These are phyloP conservation scores for Alternaria sp. DNA, from an alignment of 2,329 filamentous ascomycete species.

Conservation along the genomic window DNA sequence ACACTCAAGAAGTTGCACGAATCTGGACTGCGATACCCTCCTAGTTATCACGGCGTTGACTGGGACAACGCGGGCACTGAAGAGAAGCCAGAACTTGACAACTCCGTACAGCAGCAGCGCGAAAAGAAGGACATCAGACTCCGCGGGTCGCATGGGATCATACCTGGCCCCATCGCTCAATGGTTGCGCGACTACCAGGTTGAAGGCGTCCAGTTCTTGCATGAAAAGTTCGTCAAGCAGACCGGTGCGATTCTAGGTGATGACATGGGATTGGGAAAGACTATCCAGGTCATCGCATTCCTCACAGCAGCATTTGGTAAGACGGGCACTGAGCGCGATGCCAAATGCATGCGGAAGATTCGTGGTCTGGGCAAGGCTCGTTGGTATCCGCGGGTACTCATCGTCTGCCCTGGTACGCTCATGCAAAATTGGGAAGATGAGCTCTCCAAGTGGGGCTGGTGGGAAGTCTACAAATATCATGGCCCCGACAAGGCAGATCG, in stretches of 20 bases:
- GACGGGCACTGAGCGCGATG: conserved; percentile 84
- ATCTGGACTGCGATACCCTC: conserved; percentile 76
- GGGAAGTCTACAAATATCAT: conserved; percentile 85
- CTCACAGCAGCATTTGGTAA: conserved; percentile 92
- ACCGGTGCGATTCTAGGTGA: conserved; percentile 90
- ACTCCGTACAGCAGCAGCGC: conserved; percentile 66
- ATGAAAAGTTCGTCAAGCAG: conserved; percentile 89
- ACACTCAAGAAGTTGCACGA: conserved; percentile 73
- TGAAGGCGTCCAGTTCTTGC: conserved; percentile 82
- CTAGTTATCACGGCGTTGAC: conserved; percentile 74
- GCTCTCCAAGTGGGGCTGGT: conserved; percentile 91
- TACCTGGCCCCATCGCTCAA: conserved; percentile 88
- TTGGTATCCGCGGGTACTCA: conserved; percentile 85
- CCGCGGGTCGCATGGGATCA: conserved; percentile 75
- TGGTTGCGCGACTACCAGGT: conserved; percentile 93
- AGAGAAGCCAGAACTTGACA: conserved; percentile 74
- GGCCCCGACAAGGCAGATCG: conserved; percentile 65
- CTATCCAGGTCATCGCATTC: conserved; percentile 93
- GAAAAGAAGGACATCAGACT: conserved; percentile 78
- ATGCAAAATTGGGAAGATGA: conserved; percentile 93
- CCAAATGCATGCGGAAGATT: conserved; percentile 86
- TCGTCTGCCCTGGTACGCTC: conserved; percentile 87
- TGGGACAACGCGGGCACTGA: conserved; percentile 68
- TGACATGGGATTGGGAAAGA: conserved; percentile 98
- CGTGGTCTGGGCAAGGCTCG: conserved; percentile 62